These are phyloP conservation scores for Fusarium floridanum DNA, from an alignment of 2,329 filamentous ascomycete genomes.

Conservation along the genomic window DNA sequence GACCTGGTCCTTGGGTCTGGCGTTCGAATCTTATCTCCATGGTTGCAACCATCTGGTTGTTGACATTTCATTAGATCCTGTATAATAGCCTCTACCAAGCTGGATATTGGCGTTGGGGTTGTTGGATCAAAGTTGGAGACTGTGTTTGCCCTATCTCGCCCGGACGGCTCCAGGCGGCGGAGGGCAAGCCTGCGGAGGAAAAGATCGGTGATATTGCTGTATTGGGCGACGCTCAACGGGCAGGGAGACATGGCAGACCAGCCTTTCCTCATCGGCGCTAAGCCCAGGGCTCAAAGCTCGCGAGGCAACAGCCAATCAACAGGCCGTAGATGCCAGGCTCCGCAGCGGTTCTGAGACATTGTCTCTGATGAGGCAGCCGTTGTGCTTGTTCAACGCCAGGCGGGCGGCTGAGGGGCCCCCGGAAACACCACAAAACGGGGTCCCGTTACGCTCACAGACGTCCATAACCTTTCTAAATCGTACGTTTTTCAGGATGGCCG, in stretches of 20 bases:
- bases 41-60: slow-evolving; percentile 4
- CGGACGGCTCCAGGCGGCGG: not conserved
- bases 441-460: slow-evolving; percentile 18
- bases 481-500: slow-evolving; percentile 29
- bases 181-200: slow-evolving; percentile 11
- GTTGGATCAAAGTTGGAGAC: not conserved
- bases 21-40: slow-evolving; percentile 8
- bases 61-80: not conserved
- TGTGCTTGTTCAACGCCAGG: slow-evolving; percentile 32
- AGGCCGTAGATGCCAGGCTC: slow-evolving; percentile 9
- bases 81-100: not conserved
- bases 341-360: slow-evolving; percentile 33
- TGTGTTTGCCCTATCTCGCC: not conserved
- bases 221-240: slow-evolving; percentile 11
- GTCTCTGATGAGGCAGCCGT: slow-evolving; percentile 41
- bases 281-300: slow-evolving; percentile 25
- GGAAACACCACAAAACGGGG: slow-evolving; percentile 25
- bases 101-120: not conserved
- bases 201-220: slow-evolving; percentile 22
- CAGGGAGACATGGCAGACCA: slow-evolving; percentile 10
- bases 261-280: slow-evolving; percentile 34
- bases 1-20: slow-evolving; percentile 13
- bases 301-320: slow-evolving; percentile 30
- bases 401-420: slow-evolving; percentile 25
- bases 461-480: slow-evolving; percentile 25